A percentile compares a stretch with the other conserved stretches of the same genome.
These are phyloP conservation scores for Castanospermum australe DNA, from an alignment of 306 rosid species.

Conservation along the genomic window DNA sequence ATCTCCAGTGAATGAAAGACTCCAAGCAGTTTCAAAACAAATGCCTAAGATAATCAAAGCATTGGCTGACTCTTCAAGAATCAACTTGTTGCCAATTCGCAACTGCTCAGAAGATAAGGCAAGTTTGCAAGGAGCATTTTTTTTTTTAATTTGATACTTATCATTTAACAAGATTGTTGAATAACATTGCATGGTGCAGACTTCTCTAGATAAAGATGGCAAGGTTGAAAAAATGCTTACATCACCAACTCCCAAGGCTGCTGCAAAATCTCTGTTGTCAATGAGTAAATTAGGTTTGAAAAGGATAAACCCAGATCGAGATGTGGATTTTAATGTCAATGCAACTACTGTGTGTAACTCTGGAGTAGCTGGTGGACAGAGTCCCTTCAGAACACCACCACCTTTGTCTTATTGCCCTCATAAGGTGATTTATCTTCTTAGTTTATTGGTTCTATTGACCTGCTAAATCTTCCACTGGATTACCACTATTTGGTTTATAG, in stretches of 20 bases:
- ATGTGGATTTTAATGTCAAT: slow-evolving; percentile 29
- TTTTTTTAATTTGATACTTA: slow-evolving; percentile 5
- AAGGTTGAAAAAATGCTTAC: slow-evolving; percentile 48
- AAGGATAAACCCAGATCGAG: slow-evolving; percentile 47
- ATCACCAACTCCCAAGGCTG: slow-evolving; percentile 44
- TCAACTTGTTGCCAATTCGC: slow-evolving; percentile 48
- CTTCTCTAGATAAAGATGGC: slow-evolving; percentile 41
- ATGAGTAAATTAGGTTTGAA: slow-evolving; percentile 48
- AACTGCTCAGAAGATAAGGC: slow-evolving; percentile 64
- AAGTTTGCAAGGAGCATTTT: background rate
- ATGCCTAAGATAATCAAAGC: slow-evolving; percentile 65
- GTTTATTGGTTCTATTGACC: slow-evolving; percentile 21
- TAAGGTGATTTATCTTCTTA: slow-evolving; percentile 50
- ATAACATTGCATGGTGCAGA: slow-evolving; percentile 43
- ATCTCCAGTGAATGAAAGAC: slow-evolving; percentile 88
- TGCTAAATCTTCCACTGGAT: background rate
- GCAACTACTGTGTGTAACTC: slow-evolving; percentile 29
- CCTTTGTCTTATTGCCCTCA: slow-evolving; percentile 65
- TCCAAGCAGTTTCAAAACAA: slow-evolving; percentile 72
- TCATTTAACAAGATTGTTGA: slow-evolving; percentile 1
- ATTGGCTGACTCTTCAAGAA: slow-evolving; percentile 78
- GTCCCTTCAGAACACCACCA: slow-evolving; percentile 93
- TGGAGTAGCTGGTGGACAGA: slow-evolving; percentile 40
- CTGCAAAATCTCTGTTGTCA: slow-evolving; percentile 45
- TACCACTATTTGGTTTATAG: background rate